phyloP scores from a whole-genome alignment of 306 rosid species.

The Medicago lupulina region DNA sequence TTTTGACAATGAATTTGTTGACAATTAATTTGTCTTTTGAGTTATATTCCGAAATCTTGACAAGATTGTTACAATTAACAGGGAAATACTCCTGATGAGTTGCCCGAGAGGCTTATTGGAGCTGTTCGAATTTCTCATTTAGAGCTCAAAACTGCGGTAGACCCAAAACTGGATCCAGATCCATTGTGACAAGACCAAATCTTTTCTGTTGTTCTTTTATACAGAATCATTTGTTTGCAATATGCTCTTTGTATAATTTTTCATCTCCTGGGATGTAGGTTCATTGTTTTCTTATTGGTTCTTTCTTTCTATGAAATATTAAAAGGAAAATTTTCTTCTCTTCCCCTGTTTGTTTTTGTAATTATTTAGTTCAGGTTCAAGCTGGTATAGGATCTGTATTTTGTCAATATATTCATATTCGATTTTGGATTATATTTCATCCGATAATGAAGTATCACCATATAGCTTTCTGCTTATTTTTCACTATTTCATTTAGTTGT shows the following conservation, averaged over 20 bases:
- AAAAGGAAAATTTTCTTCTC: neutral
- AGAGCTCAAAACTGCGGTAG: slow-evolving; percentile 75
- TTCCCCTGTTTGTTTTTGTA: neutral
- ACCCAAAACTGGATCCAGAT: slow-evolving; percentile 76
- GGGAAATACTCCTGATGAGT: slow-evolving; percentile 89
- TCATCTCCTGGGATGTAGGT: slow-evolving; percentile 48
- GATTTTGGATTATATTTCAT: slow-evolving; percentile 28
- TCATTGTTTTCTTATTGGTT: slow-evolving; percentile 47
- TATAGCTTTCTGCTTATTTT: slow-evolving; percentile 9
- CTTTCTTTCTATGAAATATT: slow-evolving; percentile 44
- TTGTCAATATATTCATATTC: slow-evolving; percentile 17
- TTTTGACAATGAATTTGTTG: slow-evolving; percentile 24
- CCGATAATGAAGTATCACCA: slow-evolving; percentile 31
- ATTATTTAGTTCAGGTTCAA: slow-evolving; percentile 38
- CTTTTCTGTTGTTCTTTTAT: slow-evolving; percentile 41
- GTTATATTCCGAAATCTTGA: slow-evolving; percentile 38
- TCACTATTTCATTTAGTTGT: slow-evolving; percentile 15
- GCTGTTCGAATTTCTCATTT: slow-evolving; percentile 93
- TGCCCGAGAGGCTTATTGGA: slow-evolving; percentile 93
- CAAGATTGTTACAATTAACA: slow-evolving; percentile 45
- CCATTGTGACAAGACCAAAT: slow-evolving; percentile 52
- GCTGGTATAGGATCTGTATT: slow-evolving; percentile 43
- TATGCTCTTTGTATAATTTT: slow-evolving; percentile 50
- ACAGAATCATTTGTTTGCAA: slow-evolving; percentile 64
- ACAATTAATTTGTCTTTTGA: slow-evolving; percentile 12